These are phyloP conservation scores for Symbiotaphrina buchneri DNA, from an alignment of 495 filamentous ascomycete species.

Conservation along the genomic window DNA sequence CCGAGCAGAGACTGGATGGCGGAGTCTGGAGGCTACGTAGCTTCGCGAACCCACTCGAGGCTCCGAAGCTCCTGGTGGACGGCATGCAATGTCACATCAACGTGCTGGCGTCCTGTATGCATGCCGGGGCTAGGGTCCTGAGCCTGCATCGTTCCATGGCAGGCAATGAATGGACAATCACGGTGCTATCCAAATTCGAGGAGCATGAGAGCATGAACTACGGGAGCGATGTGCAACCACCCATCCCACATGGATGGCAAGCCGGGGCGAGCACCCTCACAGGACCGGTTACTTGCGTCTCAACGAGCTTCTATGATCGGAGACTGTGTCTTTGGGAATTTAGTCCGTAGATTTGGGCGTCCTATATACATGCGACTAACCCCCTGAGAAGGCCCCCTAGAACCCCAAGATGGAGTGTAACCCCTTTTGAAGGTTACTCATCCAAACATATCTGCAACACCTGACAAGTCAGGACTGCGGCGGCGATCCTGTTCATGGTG, in stretches of 20 bases:
- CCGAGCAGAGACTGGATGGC: conserved; percentile 41
- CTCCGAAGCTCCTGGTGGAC: conserved; percentile 16
- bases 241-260: conserved; percentile 4
- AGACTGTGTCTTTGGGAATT: conserved; percentile 58
- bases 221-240: conserved; percentile 49
- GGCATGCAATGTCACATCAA: too few species aligned
- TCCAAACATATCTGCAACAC: conserved; percentile 47
- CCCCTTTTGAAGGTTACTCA: conserved; percentile 8
- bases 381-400: too few species aligned
- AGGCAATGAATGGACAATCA: conserved; percentile 26
- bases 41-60: conserved; percentile 4
- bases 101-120: conserved; percentile 88
- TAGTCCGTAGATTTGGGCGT: too few species aligned
- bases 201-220: conserved; percentile 96
- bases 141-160: conserved; percentile 16
- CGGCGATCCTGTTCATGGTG: conserved; percentile 25
- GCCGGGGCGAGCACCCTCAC: conserved; percentile 4
- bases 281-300: conserved; percentile 24
- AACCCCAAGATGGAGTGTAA: too few species aligned
- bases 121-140: conserved; percentile 56
- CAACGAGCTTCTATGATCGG: conserved; percentile 80
- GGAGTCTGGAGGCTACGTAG: conserved; percentile 80
- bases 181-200: conserved; percentile 50
- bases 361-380: too few species aligned
- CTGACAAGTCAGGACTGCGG: conserved; percentile 35